Conservation (phyloP, 2,329 filamentous ascomycete genomes). For the Ophiocordyceps camponoti-floridani region DNA sequence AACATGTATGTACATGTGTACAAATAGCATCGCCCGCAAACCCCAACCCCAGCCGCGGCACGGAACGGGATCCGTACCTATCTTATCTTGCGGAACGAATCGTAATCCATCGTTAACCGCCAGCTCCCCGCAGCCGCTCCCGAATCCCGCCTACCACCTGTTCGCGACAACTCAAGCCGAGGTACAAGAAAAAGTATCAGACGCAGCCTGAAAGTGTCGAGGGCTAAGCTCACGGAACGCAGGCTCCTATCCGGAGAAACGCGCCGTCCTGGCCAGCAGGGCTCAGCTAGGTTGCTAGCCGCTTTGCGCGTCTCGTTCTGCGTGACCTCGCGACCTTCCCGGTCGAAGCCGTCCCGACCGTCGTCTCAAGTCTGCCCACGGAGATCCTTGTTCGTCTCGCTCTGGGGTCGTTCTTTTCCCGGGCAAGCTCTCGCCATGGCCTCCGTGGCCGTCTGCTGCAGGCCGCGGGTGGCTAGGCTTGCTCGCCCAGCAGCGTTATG, state of each 20-base stretch:
- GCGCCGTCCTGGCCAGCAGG: neutral
- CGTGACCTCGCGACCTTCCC: neutral
- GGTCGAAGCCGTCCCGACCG: neutral
- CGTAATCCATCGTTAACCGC: neutral
- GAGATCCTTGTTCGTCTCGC: neutral
- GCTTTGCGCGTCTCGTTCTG: neutral
- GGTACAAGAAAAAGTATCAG: too few relatives aligned
- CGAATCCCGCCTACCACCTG: neutral
- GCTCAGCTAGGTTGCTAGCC: neutral
- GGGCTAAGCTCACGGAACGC: neutral
- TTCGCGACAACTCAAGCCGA: neutral
- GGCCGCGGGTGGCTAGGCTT: slow-evolving; percentile 14
- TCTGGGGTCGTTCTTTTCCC: neutral
- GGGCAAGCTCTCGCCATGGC: slow-evolving; percentile 18
- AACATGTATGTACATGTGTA: neutral
- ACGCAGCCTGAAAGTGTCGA: neutral
- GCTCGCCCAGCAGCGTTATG: neutral
- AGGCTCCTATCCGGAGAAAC: neutral
- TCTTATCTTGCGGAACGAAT: neutral
- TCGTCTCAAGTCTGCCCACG: neutral
- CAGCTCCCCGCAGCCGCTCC: neutral
- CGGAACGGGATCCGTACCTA: neutral
- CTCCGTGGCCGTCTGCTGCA: slow-evolving; percentile 21
- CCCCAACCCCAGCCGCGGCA: neutral
- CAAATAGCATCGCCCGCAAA: neutral